Evolutionary conservation across 306 rosid species (phyloP).

Genomic region (Hylodesmum podocarpum): DNA sequence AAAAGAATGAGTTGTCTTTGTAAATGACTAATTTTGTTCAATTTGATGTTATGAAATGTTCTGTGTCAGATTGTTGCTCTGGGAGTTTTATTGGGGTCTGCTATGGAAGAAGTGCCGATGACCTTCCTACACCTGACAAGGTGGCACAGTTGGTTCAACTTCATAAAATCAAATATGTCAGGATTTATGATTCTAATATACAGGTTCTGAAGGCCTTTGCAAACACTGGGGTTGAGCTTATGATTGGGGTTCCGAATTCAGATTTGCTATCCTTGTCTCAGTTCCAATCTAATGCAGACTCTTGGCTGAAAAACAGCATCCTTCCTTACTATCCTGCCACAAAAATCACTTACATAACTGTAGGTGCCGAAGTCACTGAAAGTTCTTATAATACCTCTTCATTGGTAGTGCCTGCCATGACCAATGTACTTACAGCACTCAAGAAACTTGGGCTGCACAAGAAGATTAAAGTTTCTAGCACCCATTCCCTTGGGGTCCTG

Average conservation of each 20-base stretch:
- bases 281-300: conserved; percentile 88
- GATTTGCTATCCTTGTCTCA: conserved; percentile 88
- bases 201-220: conserved; percentile 97
- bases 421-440: conserved; percentile 76
- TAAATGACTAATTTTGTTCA: neutral
- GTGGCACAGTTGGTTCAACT: conserved; percentile 84
- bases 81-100: conserved; percentile 90
- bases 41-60: conserved; percentile 9
- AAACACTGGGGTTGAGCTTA: conserved; percentile 82
- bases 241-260: conserved; percentile 83
- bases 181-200: conserved; percentile 82
- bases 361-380: conserved; percentile 95
- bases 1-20: neutral
- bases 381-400: conserved; percentile 61
- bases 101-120: conserved; percentile 97
- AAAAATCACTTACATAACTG: conserved; percentile 87
- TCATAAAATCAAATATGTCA: conserved; percentile 75
- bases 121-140: conserved; percentile 95
- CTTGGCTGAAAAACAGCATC: conserved; percentile 85
- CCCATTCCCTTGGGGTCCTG: conserved; percentile 94
- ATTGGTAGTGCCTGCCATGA: conserved; percentile 88
- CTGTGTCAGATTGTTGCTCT: conserved; percentile 57
- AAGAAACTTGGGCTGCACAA: conserved; percentile 75
- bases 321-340: conserved; percentile 90
- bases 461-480: conserved; percentile 83